phyloP scores from a whole-genome alignment of 2,329 filamentous ascomycete species.

The Curvularia hawaiiensis region DNA sequence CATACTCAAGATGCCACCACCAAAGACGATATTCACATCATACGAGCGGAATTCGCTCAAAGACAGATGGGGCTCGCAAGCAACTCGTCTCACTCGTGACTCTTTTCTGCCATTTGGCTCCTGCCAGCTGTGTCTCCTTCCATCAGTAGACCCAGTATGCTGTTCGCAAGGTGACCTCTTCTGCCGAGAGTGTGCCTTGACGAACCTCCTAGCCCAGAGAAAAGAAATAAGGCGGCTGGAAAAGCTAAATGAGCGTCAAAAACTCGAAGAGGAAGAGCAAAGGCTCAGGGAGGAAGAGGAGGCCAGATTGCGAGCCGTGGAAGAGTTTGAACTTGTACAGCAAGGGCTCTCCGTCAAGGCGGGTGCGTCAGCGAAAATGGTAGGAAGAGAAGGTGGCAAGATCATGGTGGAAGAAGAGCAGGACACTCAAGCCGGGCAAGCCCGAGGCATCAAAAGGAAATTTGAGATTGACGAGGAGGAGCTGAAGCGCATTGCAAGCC shows the following conservation, averaged over 20 bases:
- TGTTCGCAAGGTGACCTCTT: slow-evolving; percentile 84
- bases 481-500: slow-evolving; percentile 69
- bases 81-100: slow-evolving; percentile 85
- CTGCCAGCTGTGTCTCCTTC: slow-evolving; percentile 84
- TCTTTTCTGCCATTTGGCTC: slow-evolving; percentile 91
- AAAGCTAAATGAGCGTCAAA: slow-evolving; percentile 65
- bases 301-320: slow-evolving; percentile 70
- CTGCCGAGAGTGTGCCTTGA: slow-evolving; percentile 91
- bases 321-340: slow-evolving; percentile 85
- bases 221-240: slow-evolving; percentile 87
- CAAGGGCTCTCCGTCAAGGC: slow-evolving; percentile 60
- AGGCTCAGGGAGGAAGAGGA: slow-evolving; percentile 69
- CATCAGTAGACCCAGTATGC: slow-evolving; percentile 80
- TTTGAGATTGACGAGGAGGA: slow-evolving; percentile 81
- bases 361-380: slow-evolving; percentile 44
- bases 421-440: slow-evolving; percentile 35
- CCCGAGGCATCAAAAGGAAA: slow-evolving; percentile 69
- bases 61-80: slow-evolving; percentile 78
- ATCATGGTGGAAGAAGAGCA: slow-evolving; percentile 49
- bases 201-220: slow-evolving; percentile 87
- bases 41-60: slow-evolving; percentile 86
- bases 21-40: slow-evolving; percentile 77
- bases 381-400: slow-evolving; percentile 52
- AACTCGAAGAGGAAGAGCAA: slow-evolving; percentile 66
- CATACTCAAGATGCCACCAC: slow-evolving; percentile 30